A percentile compares a stretch with the other conserved stretches of the same genome.
Conservation (phyloP, 768 basidiomycete species). For the Hygrocybe punicea region DNA sequence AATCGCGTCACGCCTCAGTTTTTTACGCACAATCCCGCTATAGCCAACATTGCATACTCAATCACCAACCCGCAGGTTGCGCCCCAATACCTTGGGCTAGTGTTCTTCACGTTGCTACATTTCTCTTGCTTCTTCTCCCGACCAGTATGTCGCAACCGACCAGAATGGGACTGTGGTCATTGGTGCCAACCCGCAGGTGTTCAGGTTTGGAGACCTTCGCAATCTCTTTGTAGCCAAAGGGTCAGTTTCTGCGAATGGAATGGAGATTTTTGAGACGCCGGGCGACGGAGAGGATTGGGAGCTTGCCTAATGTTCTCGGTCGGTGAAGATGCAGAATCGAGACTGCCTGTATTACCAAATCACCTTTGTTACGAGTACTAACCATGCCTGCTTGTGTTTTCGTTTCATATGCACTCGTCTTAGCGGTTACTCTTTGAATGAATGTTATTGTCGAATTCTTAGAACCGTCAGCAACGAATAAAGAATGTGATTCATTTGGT, state of each 20-base stretch:
- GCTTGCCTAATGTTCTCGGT: not conserved
- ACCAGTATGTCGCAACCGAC: not conserved
- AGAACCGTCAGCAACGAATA: too few species aligned
- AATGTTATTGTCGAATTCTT: too few species aligned
- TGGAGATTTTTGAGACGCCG: not conserved
- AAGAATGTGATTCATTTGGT: too few species aligned
- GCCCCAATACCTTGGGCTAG: not conserved
- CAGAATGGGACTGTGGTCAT: not conserved
- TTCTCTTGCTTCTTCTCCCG: not conserved
- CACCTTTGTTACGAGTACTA: too few species aligned
- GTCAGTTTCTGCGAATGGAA: not conserved
- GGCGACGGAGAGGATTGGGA: not conserved
- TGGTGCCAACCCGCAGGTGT: not conserved
- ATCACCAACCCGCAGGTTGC: not conserved
- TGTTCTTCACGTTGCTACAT: conserved; percentile 1
- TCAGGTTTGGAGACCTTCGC: not conserved
- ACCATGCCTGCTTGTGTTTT: too few species aligned
- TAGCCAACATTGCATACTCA: not conserved
- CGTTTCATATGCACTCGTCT: too few species aligned
- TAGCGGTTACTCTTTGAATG: too few species aligned
- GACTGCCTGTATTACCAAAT: too few species aligned
- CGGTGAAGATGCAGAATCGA: too few species aligned
- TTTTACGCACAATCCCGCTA: not conserved
- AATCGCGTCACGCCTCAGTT: not conserved
- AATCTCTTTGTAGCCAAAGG: not conserved